Base-by-base conservation (phyloP, 805 yeast genomes). In the Yamadazyma sp. region DNA sequence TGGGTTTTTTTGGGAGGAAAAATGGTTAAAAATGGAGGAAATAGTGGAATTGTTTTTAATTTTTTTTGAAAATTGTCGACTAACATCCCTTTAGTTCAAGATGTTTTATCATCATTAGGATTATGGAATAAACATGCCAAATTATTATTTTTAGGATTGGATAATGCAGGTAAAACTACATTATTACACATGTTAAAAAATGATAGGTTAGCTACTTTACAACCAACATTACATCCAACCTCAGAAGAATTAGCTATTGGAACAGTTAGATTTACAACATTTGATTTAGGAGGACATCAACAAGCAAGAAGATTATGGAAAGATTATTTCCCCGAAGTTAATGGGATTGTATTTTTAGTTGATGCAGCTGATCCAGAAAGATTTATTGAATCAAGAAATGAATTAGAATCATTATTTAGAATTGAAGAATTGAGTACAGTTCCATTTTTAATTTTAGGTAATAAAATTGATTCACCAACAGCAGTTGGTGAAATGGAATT, bases 261-360 rank as follows among this genome's bases (percentile, higher is more conserved):
- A 50, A 83, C 85, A 50, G 94, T 91, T 44, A 82, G 91, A 62
- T 93, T 93, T 75, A 93, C 99, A 42, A 93, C 99, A 19, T 93
- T 93, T 54, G 99, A 93, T 63, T 75, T 93, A 51, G 99, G 99
- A 65, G 99, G 99, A 28, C 99, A 93, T 71, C 82, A 78, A 62
- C 97, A 91, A 69, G 98, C 99, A 32, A 89, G 99, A 70, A 87
- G 98, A 69, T 80, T 93, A 58, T 93, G 99, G 99, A 89, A 89
- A 60, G 98, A 93, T 62, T 93, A 93, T 65, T 93, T 93, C 82
- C 99, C 99, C 40, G 99, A 93, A 69, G 99, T 93, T 32, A 86
- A 88, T 62, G 98, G 97, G 38, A 93, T 93, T 49, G 98, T 93
- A 21, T 93, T 85, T 63, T 72, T 93, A 40, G 97, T 93, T 21